Evolutionary conservation across 2,329 filamentous ascomycete species (phyloP), one percentile per base, ranked within the genome.

Genomic region (Claviceps fusiformis): DNA sequence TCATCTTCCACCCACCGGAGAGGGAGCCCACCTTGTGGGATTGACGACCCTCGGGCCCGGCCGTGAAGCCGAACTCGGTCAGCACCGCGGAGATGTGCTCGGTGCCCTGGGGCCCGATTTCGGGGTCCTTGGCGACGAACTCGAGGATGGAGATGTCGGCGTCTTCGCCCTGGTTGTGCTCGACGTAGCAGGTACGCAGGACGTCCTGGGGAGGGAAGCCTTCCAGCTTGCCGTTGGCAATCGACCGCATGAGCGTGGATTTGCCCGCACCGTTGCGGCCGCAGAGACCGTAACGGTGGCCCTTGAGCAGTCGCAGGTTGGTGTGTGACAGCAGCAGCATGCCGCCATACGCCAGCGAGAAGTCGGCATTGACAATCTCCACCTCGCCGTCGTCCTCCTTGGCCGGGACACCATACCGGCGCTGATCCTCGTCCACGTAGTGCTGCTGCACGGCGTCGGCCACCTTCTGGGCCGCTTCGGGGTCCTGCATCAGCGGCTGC

Each of bases 1-100:
- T 98, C 93, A 98, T 98, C 81, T 97, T 97, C 93, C 93, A 98
- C 68, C 93, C 93, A 73, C 93, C 93, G 47, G 93, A 97, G 41
- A 98, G 75, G 24, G 92, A 96, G 62, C 93, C 93, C 57, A 98
- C 93, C 64, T 86, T 88, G 68, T 96, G 83, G 6, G 85, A 80
- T 71, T 97, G 93, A 58, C 89, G 83, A 57, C 92, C 93, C 61
- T 93, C 87, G 0, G 90, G 89, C 3, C 92, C 92, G 58, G 87
- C 73, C 27, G 88, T 95, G 74, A 98, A 98, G 47, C 95, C 95
- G 64, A 98, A 93, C 69, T 97, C 91, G 52, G 83, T 79, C 59
- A 98, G 73, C 58, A 97, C 92, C 57, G 82, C 77, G 2, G 85
- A 85, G 62, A 98, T 95, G 60, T 89, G 86, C 62, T 93, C 87